These are phyloP conservation scores for Phoma sp. DNA, from an alignment of 2,329 filamentous ascomycete genomes.

Conservation along the genomic window DNA sequence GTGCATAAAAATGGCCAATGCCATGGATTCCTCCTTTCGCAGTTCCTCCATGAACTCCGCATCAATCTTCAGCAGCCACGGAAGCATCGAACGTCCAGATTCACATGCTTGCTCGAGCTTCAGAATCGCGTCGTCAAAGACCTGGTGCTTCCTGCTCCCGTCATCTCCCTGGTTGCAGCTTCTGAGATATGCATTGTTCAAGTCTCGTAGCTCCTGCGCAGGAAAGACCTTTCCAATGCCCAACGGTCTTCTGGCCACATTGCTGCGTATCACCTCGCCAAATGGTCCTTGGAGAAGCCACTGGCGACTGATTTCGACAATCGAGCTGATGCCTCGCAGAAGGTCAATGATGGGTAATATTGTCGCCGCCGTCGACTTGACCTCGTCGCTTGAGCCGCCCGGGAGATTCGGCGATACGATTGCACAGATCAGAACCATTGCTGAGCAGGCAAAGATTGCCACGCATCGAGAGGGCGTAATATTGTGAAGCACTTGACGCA, in stretches of 20 bases:
- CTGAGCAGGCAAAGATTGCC: slow-evolving; percentile 1
- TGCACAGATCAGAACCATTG: slow-evolving; percentile 7
- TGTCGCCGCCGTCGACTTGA: slow-evolving; percentile 1
- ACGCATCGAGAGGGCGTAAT: slow-evolving; percentile 1
- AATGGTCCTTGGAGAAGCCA: slow-evolving; percentile 1
- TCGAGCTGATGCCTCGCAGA: slow-evolving; percentile 3
- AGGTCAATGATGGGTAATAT: slow-evolving; percentile 5
- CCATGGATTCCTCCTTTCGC: not conserved
- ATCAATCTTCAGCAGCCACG: not conserved
- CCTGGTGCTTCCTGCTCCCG: not conserved
- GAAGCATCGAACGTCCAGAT: not conserved
- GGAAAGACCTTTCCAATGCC: not conserved
- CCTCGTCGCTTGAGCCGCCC: not conserved
- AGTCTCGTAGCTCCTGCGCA: not conserved
- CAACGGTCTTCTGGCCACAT: not conserved
- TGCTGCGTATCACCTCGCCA: not conserved
- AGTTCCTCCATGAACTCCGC: not conserved
- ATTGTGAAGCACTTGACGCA: not conserved
- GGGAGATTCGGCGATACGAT: slow-evolving; percentile 5
- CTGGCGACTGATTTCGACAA: not conserved
- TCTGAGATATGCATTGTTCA: not conserved
- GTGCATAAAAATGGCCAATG: slow-evolving; percentile 15
- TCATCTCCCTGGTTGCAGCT: not conserved
- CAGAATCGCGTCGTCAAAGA: not conserved
- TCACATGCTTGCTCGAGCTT: not conserved